phyloP scores from a whole-genome alignment of 2,329 filamentous ascomycete species.

The Scedosporium minutisporum region DNA sequence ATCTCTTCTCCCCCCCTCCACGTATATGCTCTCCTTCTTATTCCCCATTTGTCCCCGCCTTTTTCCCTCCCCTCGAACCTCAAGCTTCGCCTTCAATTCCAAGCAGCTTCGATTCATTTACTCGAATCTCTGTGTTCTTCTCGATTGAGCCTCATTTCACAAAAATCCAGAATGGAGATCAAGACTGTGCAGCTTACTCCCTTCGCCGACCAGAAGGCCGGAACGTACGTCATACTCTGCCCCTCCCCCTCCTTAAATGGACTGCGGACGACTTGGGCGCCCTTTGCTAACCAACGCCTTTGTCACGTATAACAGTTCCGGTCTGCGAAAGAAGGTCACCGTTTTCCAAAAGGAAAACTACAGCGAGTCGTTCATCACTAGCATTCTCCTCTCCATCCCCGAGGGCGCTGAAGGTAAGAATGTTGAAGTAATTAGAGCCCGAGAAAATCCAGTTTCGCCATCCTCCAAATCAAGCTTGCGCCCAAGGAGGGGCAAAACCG shows the following conservation, averaged over 20 bases:
- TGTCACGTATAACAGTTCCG: constrained; percentile 53
- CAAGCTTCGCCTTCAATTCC: neutral
- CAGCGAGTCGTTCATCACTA: constrained; percentile 89
- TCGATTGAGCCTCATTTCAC: neutral
- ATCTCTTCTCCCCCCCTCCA: neutral
- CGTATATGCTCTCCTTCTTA: neutral
- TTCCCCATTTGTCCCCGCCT: neutral
- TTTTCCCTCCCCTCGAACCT: neutral
- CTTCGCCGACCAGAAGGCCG: constrained; percentile 95
- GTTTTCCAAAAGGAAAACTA: constrained; percentile 95
- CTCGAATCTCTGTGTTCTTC: too few relatives aligned
- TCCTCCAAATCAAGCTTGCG: neutral
- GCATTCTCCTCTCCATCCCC: constrained; percentile 91
- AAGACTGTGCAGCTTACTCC: constrained; percentile 74
- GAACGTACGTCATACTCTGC: constrained; percentile 67
- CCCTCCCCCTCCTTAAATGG: constrained; percentile 18
- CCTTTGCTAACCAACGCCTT: neutral
- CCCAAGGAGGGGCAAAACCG: neutral
- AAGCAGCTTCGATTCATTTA: neutral
- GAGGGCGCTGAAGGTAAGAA: constrained; percentile 70
- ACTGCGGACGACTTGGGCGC: neutral
- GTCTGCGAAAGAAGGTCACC: constrained; percentile 97
- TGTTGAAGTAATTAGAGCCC: neutral
- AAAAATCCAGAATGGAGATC: constrained; percentile 48
- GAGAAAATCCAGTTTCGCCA: constrained; percentile 4